phyloP scores from a whole-genome alignment of 768 basidiomycete genomes.

The Lyophyllum atratum region DNA sequence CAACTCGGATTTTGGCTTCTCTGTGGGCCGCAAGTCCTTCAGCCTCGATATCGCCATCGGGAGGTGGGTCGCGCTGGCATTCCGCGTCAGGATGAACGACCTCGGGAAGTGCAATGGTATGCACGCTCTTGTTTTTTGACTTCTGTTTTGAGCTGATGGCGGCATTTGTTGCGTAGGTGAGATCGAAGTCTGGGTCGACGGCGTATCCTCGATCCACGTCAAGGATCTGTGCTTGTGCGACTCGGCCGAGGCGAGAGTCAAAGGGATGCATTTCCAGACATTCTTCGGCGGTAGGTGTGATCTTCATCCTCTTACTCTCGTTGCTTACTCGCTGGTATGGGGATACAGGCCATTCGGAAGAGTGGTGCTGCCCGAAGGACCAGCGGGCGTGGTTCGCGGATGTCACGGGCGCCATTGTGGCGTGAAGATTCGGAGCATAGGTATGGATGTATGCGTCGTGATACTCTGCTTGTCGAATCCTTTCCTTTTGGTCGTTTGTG shows the following conservation, averaged over 20 bases:
- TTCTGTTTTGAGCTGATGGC: not conserved
- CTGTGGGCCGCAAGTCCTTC: conserved; percentile 69
- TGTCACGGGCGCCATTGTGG: conserved; percentile 44
- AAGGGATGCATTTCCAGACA: conserved; percentile 75
- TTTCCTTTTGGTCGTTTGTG: too few species aligned
- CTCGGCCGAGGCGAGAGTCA: conserved; percentile 46
- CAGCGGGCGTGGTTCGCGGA: conserved; percentile 59
- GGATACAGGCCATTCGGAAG: conserved; percentile 45
- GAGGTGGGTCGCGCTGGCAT: conserved; percentile 61
- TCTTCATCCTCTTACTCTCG: not conserved
- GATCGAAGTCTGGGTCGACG: conserved; percentile 66
- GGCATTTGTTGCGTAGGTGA: conserved; percentile 44
- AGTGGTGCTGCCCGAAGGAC: conserved; percentile 64
- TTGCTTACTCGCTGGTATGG: not conserved
- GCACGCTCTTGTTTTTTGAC: not conserved
- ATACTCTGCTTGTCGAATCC: too few species aligned
- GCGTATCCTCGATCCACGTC: conserved; percentile 52
- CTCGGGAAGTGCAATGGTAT: conserved; percentile 59
- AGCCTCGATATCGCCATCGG: conserved; percentile 51
- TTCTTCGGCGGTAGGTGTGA: conserved; percentile 68
- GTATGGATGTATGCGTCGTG: too few species aligned
- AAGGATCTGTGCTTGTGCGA: conserved; percentile 49
- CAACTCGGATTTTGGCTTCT: conserved; percentile 64
- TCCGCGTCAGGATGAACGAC: conserved; percentile 72
- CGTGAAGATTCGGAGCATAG: not conserved